Evolutionary conservation across 768 basidiomycete genomes (phyloP).

Genomic region (Amanita subjunquillea): DNA sequence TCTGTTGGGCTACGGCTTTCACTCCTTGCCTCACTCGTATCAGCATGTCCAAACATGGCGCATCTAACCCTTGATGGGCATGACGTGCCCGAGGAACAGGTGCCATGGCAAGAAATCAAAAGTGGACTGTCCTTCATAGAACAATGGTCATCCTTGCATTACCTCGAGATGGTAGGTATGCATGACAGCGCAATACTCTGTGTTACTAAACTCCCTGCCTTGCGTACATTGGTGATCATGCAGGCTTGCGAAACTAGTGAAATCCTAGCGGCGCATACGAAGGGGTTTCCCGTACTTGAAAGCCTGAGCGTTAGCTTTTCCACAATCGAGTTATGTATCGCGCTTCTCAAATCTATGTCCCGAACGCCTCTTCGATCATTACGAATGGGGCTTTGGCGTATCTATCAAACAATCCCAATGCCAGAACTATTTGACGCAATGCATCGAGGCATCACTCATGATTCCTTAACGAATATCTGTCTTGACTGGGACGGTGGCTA

Average conservation of each 20-base stretch:
- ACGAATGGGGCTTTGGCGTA: not conserved
- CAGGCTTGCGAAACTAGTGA: not conserved
- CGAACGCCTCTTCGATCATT: not conserved
- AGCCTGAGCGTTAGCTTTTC: not conserved
- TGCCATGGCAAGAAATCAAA: not conserved
- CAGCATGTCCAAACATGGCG: not conserved
- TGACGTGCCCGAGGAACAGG: too few relatives aligned
- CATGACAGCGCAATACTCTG: not conserved
- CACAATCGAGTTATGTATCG: not conserved
- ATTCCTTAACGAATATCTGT: not conserved
- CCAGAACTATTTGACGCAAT: not conserved
- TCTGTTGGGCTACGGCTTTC: not conserved
- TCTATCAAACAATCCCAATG: not conserved
- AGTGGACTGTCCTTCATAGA: not conserved
- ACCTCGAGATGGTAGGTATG: not conserved
- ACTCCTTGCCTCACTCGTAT: not conserved
- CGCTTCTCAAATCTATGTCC: not conserved
- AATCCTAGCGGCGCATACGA: not conserved
- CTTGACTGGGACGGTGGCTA: not conserved
- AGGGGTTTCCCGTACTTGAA: slow-evolving; percentile 1
- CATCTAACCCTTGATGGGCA: not conserved
- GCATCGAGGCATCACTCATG: not conserved
- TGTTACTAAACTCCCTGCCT: not conserved
- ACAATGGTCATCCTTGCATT: not conserved
- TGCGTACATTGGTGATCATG: not conserved